Conservation (phyloP, 257 asterid species). For the Nicotiana benthamiana region DNA sequence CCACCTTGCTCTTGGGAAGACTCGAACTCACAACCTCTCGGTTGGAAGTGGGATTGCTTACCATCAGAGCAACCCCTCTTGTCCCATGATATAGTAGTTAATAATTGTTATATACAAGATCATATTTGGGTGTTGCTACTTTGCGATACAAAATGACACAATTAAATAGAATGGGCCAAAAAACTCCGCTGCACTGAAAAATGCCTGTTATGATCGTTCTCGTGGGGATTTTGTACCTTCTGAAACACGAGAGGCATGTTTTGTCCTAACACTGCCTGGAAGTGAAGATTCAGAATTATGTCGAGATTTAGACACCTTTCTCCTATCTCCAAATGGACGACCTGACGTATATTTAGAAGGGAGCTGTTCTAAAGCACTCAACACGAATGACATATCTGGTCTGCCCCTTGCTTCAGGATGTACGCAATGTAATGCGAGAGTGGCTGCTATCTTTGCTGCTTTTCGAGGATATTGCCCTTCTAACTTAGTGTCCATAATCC, state of each 20-base stretch:
- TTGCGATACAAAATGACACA: neutral
- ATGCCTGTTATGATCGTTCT: neutral
- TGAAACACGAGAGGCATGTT: neutral
- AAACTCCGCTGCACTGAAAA: neutral
- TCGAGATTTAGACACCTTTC: neutral
- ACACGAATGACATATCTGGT: slow-evolving; percentile 27
- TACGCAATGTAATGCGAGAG: slow-evolving; percentile 27
- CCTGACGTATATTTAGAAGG: slow-evolving; percentile 5
- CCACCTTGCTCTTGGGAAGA: too few relatives aligned
- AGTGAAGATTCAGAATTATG: neutral
- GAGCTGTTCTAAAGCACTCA: slow-evolving; percentile 20
- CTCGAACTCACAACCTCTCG: too few relatives aligned
- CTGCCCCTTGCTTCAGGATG: slow-evolving; percentile 22
- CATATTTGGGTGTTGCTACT: neutral
- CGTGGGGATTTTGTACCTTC: slow-evolving; percentile 1
- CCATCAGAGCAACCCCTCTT: too few relatives aligned
- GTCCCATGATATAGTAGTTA: too few relatives aligned
- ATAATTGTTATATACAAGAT: neutral
- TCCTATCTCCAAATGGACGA: neutral
- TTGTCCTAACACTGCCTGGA: slow-evolving; percentile 2
- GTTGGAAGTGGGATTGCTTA: too few relatives aligned
- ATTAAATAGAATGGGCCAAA: neutral
- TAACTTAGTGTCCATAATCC: slow-evolving; percentile 31
- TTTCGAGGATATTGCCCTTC: slow-evolving; percentile 33
- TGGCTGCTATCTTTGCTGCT: slow-evolving; percentile 26